Evolutionary conservation across 371 early-diverging fungal species (phyloP), one percentile per base, ranked within the genome.

Genomic region (Mortierella sp.): DNA sequence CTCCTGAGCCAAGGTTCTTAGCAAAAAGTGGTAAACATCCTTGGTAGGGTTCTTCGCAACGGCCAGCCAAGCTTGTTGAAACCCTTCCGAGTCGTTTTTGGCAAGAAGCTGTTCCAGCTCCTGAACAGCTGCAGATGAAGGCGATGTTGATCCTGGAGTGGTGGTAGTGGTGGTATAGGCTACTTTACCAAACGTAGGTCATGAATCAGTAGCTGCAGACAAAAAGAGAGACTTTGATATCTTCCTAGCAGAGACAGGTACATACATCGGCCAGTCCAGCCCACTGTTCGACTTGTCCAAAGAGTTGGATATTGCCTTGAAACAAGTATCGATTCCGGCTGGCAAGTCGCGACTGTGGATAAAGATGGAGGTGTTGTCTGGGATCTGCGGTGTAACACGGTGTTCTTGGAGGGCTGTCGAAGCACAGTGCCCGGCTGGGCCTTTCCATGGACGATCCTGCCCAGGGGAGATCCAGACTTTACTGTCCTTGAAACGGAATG

Each of bases 21-120:
- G 41, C 40, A 64, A 39, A 27, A 64, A 69, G 40, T 76, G 76
- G 14, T 60, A 76, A 1, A 64, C n/a, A 10, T 69, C 65, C 39
- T 68, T 76, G 27, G 60, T 44, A 12, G 52, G 29, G 3, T 40
- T 54, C 29, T 31, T 17, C 16, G 40, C 22, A 19, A 37, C 60
- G 4, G 60, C 27, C 14, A 31, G 4, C 27, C 62, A 76, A 4
- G 76, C 57, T 21, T 60, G 50, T 39, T 76, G 76, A 44, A 69
- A 76, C 46, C 61, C 76, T 24, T 40, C 65, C 44, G 52, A 54
- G 17, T 76, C 76, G 9, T 51, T 39, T 39, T 64, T 69, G 41
- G 44, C 52, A 31, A 76, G 25, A 12, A 68, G 44, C 17, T 60
- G 57, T 19, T 64, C 69, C 53, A 76, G 59, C 29, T 76, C 69